Conservation (phyloP, 805 yeast genomes). For the Kregervanrija delftensis region DNA sequence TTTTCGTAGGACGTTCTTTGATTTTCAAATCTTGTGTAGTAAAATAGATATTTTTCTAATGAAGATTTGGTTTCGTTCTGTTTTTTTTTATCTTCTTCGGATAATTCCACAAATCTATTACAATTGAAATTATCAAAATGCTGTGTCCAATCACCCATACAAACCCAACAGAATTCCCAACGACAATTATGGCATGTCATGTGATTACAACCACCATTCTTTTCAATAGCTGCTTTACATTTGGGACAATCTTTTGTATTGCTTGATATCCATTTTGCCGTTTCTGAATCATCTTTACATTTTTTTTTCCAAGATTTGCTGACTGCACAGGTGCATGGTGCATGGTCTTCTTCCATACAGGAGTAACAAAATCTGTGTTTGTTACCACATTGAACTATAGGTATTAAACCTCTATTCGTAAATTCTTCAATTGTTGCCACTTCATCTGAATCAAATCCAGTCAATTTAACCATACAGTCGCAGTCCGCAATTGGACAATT, state of each 20-base stretch:
- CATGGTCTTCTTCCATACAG: slow-evolving; percentile 71
- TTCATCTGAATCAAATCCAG: slow-evolving; percentile 27
- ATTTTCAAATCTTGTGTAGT: slow-evolving; percentile 62
- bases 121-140: slow-evolving; percentile 71
- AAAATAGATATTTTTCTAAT: slow-evolving; percentile 64
- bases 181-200: slow-evolving; percentile 80
- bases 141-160: slow-evolving; percentile 65
- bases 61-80: slow-evolving; percentile 32
- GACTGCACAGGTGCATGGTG: slow-evolving; percentile 75
- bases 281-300: slow-evolving; percentile 82
- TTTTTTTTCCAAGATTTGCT: slow-evolving; percentile 69
- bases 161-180: slow-evolving; percentile 90
- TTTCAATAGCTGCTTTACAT: slow-evolving; percentile 76
- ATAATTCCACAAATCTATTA: slow-evolving; percentile 34
- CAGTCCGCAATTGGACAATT: slow-evolving; percentile 91
- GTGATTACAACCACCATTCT: slow-evolving; percentile 96
- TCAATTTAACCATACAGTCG: slow-evolving; percentile 40
- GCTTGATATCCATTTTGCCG: slow-evolving; percentile 77
- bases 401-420: slow-evolving; percentile 32
- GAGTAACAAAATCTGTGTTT: slow-evolving; percentile 72
- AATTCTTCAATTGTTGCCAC: slow-evolving; percentile 22
- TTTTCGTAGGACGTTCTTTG: slow-evolving; percentile 73
- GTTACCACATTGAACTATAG: slow-evolving; percentile 62
- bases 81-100: slow-evolving; percentile 32
- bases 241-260: slow-evolving; percentile 84